Evolutionary conservation across 257 asterid genomes (phyloP), one percentile per base, ranked within the genome.

Genomic region (Apocynum venetum): DNA sequence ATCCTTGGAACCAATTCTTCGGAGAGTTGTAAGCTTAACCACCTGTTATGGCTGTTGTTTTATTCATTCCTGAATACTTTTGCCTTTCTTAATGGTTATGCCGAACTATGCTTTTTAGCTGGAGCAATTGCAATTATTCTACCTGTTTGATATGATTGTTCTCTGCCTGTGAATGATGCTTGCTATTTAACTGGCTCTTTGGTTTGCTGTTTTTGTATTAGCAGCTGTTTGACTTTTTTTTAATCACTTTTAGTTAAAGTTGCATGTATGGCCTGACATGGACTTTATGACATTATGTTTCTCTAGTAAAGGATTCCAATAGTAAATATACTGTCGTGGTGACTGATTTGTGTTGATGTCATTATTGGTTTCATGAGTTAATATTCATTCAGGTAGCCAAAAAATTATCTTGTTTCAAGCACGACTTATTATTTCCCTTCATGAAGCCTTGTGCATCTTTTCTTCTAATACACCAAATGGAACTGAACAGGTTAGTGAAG

Each of bases 401-500:
- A 36, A 2, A 0, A 3, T 64, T 14, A 2, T 5, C 48, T 38
- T 40, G 19, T 65, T 60, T 65, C 71, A 38, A 65, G 71, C 38
- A 14, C 14, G 47, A 14, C 25, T 19, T 47, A 15, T 19, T 1
- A 1, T 15, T n/a, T 67, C 52, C 20, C 17, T 66, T 20, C 49
- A 15, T 66, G 65, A 73, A 80, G n/a, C 60, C 38, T 80, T 71
- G 38, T 35, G 72, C 10, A 11, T n/a, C 48, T 57, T 59, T 38
- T n/a, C 13, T 40, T 80, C 72, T 70, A 12, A 51, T 60, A n/a
- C 15, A 25, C 40, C 67, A 40, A 35, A 75, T 75, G 73, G 13
- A 79, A 57, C 65, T 87, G 77, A 70, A 83, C 91, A 95, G 99
- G 99, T 95, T 64, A 95, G 99, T 87, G 99, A 95, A 88, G 98